Base-by-base conservation (phyloP, 169 alveolate species). In the Plasmodium gaboni region DNA sequence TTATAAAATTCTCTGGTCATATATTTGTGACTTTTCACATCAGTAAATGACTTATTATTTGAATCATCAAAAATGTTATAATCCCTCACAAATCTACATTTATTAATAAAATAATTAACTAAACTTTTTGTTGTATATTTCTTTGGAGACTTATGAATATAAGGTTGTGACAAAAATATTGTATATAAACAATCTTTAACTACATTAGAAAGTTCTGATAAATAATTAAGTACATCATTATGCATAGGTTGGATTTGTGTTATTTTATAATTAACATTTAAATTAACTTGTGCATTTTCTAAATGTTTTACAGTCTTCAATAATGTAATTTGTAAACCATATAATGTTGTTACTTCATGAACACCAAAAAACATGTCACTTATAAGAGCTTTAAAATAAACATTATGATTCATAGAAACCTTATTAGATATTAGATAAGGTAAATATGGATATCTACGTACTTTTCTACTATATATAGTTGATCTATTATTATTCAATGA, bases 311-410 rank as follows among this genome's bases (percentile, higher is more conserved):
- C 89, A 6, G 89, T 78, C 48, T 78, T 78, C 38, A 78, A 59
- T 32, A 78, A 44, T 13, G 74, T 78, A 44, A 55, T 78, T 32
- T 78, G 89, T 1, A 78, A 59, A 12, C 67, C 76, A 78, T 78
- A 44, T 48, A 78, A 64, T n/a, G 89, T 65, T n/a, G 64, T 78
- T 13, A 65, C 76, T 59, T 78, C 71, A 57, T 78, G 89, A 6
- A 26, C 78, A 24, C 89, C 89, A 69, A 78, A 78, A 42, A 78
- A 78, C 89, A 78, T 78, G 32, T 78, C 89, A 22, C 76, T 59
- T 48, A 78, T 64, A 38, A 65, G 28, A 24, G 26, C 15, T 51
- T 48, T 70, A 17, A 78, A 78, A 64, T 78, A 59, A 22, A 44
- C 53, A 48, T 78, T 78, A 64, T 65, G 53, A 32, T 78, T 65